Conservation (phyloP, 108 stramenopile genomes). For the Cyclotella kingstonii region DNA sequence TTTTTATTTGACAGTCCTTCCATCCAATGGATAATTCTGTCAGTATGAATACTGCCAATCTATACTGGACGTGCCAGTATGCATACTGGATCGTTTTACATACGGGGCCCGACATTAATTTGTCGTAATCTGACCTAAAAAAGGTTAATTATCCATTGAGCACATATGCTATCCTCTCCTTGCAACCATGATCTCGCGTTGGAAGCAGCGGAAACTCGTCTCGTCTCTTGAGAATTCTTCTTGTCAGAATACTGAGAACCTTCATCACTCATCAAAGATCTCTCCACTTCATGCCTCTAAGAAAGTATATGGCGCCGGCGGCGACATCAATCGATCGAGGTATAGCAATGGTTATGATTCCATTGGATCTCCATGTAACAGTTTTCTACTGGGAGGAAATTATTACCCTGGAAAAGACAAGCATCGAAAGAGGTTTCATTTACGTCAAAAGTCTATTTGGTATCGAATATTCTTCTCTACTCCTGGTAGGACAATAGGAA, state of each 20-base stretch:
- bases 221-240: neutral
- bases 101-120: no score
- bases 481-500: constrained; percentile 24
- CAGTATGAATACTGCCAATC: no score
- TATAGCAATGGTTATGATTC: constrained; percentile 2
- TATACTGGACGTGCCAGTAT: no score
- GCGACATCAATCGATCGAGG: constrained; percentile 6
- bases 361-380: constrained; percentile 41
- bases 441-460: constrained; percentile 53
- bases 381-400: constrained; percentile 63
- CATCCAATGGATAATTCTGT: no score
- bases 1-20: neutral
- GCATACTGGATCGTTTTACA: no score
- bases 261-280: constrained; percentile 11
- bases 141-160: no score
- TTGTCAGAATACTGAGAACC: constrained; percentile 3
- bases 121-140: no score
- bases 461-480: constrained; percentile 62
- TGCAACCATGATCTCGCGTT: constrained; percentile 27
- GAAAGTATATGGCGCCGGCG: constrained; percentile 15
- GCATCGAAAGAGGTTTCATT: constrained; percentile 36
- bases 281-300: constrained; percentile 9
- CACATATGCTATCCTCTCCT: no score
- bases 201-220: constrained; percentile 25
- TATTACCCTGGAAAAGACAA: constrained; percentile 73